Conservation (phyloP, 2,329 filamentous ascomycete species). For the Trichoderma guizhouense region DNA sequence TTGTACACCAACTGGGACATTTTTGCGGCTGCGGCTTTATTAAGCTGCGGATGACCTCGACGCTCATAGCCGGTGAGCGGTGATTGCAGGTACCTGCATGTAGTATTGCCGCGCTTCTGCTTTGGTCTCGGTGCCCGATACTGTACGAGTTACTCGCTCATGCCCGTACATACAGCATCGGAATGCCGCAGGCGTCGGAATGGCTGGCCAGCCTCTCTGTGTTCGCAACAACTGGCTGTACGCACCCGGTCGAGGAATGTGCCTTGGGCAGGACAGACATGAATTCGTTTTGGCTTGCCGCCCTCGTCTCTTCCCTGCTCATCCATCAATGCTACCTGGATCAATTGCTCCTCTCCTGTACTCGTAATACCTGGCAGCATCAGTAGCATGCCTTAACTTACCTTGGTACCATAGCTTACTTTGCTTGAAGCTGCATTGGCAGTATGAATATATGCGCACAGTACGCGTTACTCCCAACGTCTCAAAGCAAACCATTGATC, state of each 20-base stretch:
- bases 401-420: neutral
- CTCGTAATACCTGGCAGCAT: neutral
- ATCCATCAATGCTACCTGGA: neutral
- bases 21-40: neutral
- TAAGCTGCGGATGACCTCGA: neutral
- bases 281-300: neutral
- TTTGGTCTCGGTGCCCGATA: neutral
- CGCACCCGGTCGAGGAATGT: neutral
- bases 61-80: neutral
- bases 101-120: neutral
- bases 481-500: neutral
- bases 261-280: neutral
- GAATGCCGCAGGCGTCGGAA: conserved; percentile 11
- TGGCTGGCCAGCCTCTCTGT: neutral
- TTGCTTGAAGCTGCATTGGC: neutral
- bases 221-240: neutral
- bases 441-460: neutral
- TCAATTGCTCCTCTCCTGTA: neutral
- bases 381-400: neutral
- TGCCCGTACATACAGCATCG: neutral
- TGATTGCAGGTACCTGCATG: neutral
- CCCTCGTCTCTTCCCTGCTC: neutral
- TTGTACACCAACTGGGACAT: neutral
- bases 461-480: neutral
- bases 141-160: neutral